Base-by-base conservation (phyloP, 345 rosid species). In the Moricandia moricandioides region DNA sequence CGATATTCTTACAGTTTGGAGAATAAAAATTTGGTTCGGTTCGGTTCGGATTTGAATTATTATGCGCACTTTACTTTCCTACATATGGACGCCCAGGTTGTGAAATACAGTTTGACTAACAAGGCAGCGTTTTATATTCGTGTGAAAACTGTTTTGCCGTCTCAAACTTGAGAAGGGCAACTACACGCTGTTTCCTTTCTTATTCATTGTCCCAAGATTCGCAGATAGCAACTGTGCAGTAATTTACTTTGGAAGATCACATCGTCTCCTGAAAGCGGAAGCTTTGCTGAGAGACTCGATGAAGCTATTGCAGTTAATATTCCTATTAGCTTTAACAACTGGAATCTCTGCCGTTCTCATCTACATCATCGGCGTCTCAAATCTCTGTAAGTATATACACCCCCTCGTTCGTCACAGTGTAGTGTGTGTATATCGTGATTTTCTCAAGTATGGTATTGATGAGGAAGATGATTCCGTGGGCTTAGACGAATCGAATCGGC, bases 301-400 rank as follows among this genome's bases (percentile, higher is more conserved):
- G 97, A 92, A 77, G 91, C 78, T 88, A 8, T 76, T 93, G 85
- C 89, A 82, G 75, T 70, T 87, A 51, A 88, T 82, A 13, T 75
- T 95, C 35, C 35, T 88, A 16, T 62, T 87, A 30, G 89, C 92
- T 73, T 67, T 92, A 61, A 79, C 85, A 7, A 92, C 90, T 66
- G 96, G 97, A 29, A 26, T 88, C 71, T 83, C 86, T 4, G 92
- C 89, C n/a, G 86, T 94, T 65, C 80, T 90, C 82, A 84, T 91
- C 76, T 92, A 89, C 84, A 82, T 90, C 78, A 67, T 83, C 73
- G 99, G 97, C 76, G 81, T 95, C 83, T 85, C 97, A 43, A 72
- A 79, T 84, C 83, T 83, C 57, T 71, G 97, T 92, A 79, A 59
- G 82, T 79, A 21, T 76, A 18, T 14, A 26, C 31, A 47, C 74